Conservation (phyloP, 75 land plant genomes). For the Ceratopteris richardii region DNA sequence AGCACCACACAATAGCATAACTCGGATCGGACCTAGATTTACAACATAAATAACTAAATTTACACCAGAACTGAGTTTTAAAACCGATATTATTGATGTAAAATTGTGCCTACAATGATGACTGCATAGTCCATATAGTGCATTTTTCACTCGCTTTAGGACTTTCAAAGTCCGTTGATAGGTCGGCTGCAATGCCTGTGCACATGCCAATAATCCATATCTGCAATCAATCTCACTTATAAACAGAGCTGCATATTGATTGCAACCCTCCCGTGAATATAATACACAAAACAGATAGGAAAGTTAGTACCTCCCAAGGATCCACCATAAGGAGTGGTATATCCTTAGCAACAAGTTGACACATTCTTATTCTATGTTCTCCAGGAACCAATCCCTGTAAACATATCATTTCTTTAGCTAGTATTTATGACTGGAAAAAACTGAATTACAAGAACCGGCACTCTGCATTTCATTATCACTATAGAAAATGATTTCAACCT, state of each 20-base stretch:
- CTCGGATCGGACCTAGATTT: slow-evolving; percentile 61
- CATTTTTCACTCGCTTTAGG: slow-evolving; percentile 42
- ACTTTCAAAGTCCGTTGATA: slow-evolving; percentile 75
- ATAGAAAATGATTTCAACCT: no score
- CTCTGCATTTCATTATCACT: no score
- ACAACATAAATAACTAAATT: no score
- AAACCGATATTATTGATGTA: no score
- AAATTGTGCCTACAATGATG: background rate
- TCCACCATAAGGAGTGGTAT: slow-evolving; percentile 93
- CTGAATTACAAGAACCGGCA: no score
- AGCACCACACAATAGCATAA: slow-evolving; percentile 86
- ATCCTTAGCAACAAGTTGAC: slow-evolving; percentile 61
- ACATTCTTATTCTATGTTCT: slow-evolving; percentile 73
- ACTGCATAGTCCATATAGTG: no score
- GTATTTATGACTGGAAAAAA: no score
- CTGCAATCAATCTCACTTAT: no score
- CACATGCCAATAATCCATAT: background rate
- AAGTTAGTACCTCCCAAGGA: slow-evolving; percentile 75
- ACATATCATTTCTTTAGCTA: no score
- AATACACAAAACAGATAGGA: no score
- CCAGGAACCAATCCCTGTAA: slow-evolving; percentile 70
- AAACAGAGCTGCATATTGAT: background rate
- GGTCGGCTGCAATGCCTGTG: slow-evolving; percentile 63
- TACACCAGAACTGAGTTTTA: no score
- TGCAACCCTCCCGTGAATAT: no score